Conservation (phyloP, 2,329 filamentous ascomycete genomes). For the Cordyceps pruinosa region DNA sequence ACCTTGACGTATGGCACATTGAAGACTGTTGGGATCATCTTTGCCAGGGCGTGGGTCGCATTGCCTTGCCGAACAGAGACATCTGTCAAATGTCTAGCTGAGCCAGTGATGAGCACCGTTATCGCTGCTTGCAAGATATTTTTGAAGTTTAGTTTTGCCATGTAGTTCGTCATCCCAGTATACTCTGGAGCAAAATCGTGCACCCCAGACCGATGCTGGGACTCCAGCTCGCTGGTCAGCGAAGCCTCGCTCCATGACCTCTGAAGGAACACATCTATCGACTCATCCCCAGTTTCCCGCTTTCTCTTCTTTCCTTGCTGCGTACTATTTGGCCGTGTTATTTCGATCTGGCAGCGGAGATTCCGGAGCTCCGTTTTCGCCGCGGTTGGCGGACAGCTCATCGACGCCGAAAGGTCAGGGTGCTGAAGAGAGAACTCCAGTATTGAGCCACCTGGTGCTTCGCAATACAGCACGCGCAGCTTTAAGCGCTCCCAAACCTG, state of each 20-base stretch:
- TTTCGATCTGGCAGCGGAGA: slow-evolving; percentile 21
- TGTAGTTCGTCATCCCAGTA: not conserved
- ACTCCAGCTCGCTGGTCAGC: not conserved
- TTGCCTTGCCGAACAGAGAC: slow-evolving; percentile 17
- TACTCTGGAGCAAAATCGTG: not conserved
- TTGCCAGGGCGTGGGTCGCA: slow-evolving; percentile 19
- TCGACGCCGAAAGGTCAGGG: slow-evolving; percentile 25
- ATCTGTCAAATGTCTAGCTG: slow-evolving; percentile 17
- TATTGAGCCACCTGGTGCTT: slow-evolving; percentile 12
- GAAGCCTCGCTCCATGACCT: not conserved
- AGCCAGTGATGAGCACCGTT: slow-evolving; percentile 23
- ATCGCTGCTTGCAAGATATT: slow-evolving; percentile 18
- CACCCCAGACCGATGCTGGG: not conserved
- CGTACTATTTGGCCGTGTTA: slow-evolving; percentile 12
- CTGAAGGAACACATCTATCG: not conserved
- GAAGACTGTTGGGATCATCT: slow-evolving; percentile 30
- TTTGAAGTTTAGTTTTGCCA: not conserved
- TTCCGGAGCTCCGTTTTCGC: slow-evolving; percentile 21
- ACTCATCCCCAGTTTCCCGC: not conserved
- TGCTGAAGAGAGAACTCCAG: slow-evolving; percentile 32
- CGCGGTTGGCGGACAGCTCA: slow-evolving; percentile 23
- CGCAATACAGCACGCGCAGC: slow-evolving; percentile 21
- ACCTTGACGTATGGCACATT: slow-evolving; percentile 30
- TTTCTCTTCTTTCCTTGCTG: not conserved
- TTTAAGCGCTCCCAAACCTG: slow-evolving; percentile 28